Conservation (phyloP, 2,329 filamentous ascomycete genomes). For the Aspergillus sp. region DNA sequence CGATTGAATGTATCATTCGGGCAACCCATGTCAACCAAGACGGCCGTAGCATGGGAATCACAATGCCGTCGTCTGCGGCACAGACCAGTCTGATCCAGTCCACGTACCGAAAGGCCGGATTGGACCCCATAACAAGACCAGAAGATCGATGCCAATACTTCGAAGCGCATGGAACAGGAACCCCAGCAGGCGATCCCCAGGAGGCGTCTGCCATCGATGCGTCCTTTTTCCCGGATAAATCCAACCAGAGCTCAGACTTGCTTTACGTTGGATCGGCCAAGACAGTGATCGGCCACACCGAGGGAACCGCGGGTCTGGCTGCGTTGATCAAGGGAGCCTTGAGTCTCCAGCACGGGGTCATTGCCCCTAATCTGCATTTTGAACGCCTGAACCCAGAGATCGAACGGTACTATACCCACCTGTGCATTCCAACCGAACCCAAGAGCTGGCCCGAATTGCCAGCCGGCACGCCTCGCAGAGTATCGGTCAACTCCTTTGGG, state of each 20-base stretch:
- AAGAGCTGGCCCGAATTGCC: slow-evolving; percentile 12
- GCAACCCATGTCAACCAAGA: slow-evolving; percentile 30
- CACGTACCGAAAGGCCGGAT: slow-evolving; percentile 32
- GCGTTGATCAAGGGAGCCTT: slow-evolving; percentile 1
- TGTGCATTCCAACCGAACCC: neutral
- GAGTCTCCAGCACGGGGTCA: no score
- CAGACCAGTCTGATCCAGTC: slow-evolving; percentile 34
- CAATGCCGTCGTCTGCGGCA: slow-evolving; percentile 28
- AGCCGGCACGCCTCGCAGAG: slow-evolving; percentile 4
- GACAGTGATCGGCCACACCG: slow-evolving; percentile 13
- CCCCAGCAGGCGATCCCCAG: slow-evolving; percentile 23
- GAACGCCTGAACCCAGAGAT: slow-evolving; percentile 14
- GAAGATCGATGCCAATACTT: slow-evolving; percentile 34
- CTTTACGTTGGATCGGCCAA: slow-evolving; percentile 9
- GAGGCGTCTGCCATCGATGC: slow-evolving; percentile 18
- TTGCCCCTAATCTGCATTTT: slow-evolving; percentile 11
- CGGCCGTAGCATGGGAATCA: slow-evolving; percentile 28
- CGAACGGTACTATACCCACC: slow-evolving; percentile 5
- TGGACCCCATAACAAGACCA: slow-evolving; percentile 20
- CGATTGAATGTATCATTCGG: slow-evolving; percentile 35
- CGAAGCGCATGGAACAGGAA: slow-evolving; percentile 41
- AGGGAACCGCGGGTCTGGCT: slow-evolving; percentile 9
- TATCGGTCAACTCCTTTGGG: slow-evolving; percentile 22
- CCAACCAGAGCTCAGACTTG: slow-evolving; percentile 3
- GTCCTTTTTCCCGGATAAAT: slow-evolving; percentile 2